A percentile compares a stretch with the other conserved stretches of the same genome.
Evolutionary conservation across 2,329 filamentous ascomycete species (phyloP).

Genomic region (Talaromyces verruculosus): DNA sequence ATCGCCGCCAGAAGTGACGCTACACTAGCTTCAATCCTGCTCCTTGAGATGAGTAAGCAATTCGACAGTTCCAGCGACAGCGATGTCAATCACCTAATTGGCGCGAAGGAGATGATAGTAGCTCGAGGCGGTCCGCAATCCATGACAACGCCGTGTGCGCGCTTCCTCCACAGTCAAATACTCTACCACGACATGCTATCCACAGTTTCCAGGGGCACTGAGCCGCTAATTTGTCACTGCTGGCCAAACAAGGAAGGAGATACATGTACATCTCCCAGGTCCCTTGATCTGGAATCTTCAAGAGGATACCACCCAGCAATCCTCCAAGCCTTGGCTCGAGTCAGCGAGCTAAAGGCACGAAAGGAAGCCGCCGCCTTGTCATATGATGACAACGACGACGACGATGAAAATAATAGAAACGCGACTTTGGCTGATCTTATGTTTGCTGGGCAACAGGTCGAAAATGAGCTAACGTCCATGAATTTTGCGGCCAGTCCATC

Average conservation of each 20-base stretch:
- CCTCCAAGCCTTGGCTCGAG: neutral
- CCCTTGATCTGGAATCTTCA: neutral
- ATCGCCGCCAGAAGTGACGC: neutral
- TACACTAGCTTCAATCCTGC: neutral
- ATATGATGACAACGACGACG: neutral
- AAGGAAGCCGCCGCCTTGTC: neutral
- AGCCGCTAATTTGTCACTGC: neutral
- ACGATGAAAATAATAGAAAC: neutral
- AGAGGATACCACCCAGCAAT: neutral
- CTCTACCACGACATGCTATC: neutral
- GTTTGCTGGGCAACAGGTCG: neutral
- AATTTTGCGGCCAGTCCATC: neutral
- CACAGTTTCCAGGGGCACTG: neutral
- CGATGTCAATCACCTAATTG: neutral
- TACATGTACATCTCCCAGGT: neutral
- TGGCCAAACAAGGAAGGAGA: neutral
- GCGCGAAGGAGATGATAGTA: neutral
- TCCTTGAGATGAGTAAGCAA: neutral
- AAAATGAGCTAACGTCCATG: neutral
- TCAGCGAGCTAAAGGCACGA: neutral
- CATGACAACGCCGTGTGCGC: neutral
- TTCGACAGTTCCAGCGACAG: neutral
- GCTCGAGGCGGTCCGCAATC: neutral
- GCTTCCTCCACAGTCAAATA: neutral
- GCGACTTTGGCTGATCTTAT: neutral